Percentiles rank a stretch among this genome's conserved stretches.
Evolutionary conservation across 2,329 filamentous ascomycete genomes (phyloP).

Genomic region (Alternaria sp.): DNA sequence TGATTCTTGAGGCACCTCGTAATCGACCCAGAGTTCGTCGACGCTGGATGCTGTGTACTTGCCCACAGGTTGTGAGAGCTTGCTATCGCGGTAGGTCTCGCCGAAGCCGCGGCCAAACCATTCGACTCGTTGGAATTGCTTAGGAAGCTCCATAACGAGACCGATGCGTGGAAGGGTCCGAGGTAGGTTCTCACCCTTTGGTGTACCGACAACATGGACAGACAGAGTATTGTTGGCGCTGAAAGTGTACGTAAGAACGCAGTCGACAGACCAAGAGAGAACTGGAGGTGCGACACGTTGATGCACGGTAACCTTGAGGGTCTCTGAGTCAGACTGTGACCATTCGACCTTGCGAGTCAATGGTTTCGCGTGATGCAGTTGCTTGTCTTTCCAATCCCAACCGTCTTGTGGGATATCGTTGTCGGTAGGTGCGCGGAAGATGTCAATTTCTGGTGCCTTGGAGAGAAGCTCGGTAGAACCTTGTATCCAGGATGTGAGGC

Average conservation of each 20-base stretch:
- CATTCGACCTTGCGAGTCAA: conserved; percentile 41
- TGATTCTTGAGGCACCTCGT: conserved; percentile 74
- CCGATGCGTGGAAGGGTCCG: conserved; percentile 69
- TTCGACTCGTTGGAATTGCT: conserved; percentile 57
- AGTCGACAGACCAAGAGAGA: conserved; percentile 62
- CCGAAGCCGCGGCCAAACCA: conserved; percentile 73
- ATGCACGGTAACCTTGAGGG: conserved; percentile 54
- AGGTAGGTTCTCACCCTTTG: conserved; percentile 61
- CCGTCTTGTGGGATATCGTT: conserved; percentile 67
- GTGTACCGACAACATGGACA: conserved; percentile 57
- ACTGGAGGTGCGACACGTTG: conserved; percentile 67
- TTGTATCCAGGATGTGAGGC: conserved; percentile 50
- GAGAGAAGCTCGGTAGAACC: conserved; percentile 43
- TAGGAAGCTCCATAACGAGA: conserved; percentile 63
- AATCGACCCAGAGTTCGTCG: conserved; percentile 64
- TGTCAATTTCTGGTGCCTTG: conserved; percentile 55
- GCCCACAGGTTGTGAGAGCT: conserved; percentile 64
- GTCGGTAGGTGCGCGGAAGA: conserved; percentile 73
- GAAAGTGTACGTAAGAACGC: conserved; percentile 63
- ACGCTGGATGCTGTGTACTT: conserved; percentile 56
- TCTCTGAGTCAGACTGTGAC: conserved; percentile 42
- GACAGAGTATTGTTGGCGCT: conserved; percentile 55
- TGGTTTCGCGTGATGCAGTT: conserved; percentile 39
- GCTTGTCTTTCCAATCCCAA: conserved; percentile 63
- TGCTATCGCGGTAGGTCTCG: conserved; percentile 74